phyloP scores from a whole-genome alignment of 164 flowering plant genomes.

The Macadamia integrifolia region DNA sequence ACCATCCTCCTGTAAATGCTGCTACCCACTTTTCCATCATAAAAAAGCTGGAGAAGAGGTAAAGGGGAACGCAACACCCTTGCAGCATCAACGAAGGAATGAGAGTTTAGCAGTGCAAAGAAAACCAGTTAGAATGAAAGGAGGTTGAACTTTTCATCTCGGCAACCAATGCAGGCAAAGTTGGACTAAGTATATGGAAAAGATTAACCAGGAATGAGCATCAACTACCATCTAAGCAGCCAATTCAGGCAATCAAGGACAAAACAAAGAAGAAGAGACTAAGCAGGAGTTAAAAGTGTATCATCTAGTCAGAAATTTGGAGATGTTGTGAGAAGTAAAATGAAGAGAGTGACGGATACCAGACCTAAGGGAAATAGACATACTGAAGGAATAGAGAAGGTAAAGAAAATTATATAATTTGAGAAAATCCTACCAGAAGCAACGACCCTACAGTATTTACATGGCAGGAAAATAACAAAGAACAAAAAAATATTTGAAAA shows the following conservation, averaged over 20 bases:
- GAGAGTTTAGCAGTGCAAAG: constrained; percentile 12
- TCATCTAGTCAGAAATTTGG: background rate
- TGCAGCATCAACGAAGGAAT: constrained; percentile 11
- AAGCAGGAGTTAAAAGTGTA: background rate
- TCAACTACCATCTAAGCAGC: constrained; percentile 2
- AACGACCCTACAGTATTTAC: constrained; percentile 13
- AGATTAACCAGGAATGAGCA: background rate
- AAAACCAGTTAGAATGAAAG: constrained; percentile 2
- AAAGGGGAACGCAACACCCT: constrained; percentile 23
- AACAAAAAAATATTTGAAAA: no score
- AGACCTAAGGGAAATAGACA: background rate
- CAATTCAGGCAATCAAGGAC: constrained; percentile 8
- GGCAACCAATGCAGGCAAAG: background rate
- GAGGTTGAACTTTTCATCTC: constrained; percentile 4
- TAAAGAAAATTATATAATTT: constrained; percentile 6
- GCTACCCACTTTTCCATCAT: constrained; percentile 37
- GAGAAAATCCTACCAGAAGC: constrained; percentile 1
- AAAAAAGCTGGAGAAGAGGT: constrained; percentile 35
- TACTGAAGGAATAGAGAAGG: constrained; percentile 1
- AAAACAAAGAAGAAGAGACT: constrained; percentile 3
- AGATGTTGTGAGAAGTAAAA: background rate
- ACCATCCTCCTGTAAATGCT: constrained; percentile 13
- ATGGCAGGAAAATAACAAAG: no score
- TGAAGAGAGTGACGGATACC: background rate
- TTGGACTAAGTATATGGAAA: no score